Evolutionary conservation across 1,284 basidiomycete genomes (phyloP), one percentile per base, ranked within the genome.

Genomic region (Marasmius fiardii): DNA sequence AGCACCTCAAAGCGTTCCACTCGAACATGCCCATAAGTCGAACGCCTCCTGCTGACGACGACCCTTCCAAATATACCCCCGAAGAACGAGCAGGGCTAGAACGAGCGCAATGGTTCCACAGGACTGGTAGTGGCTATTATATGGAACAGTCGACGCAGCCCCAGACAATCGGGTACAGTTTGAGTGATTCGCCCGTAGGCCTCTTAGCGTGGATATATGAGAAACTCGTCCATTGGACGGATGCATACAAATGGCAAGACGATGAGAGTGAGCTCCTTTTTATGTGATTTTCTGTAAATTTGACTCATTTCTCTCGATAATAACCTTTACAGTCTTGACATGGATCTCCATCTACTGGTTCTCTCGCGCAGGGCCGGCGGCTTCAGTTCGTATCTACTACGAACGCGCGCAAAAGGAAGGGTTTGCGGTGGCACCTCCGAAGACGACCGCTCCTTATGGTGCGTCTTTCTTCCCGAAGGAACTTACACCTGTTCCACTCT

Each of bases 101-200:
- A 21, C 60, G 62, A 7, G 51, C 44, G 2, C 20, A 53, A 21
- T 53, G 56, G 60, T 67, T 68, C 58, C 20, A 23, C 7, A 52
- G 44, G 3, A 55, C 63, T 34, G 72, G 69, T 18, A 51, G 24
- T 2, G 72, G 70, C 2, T 73, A 74, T 50, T 56, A 49, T 24
- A 31, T 26, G 2, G 60, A 67, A 53, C 71, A 73, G 45, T 43
- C 66, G 10, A 74, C 71, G 20, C 60, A 66, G 55, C 74, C 71
- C 2, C 72, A 75, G 56, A 76, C 74, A 2, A 51, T 76, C 10
- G 75, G 74, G 4, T 72, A 79, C n/a, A 43, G 41, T 10, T 61
- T 78, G 10, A 63, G 69, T 0, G 77, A 78, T 58, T 77, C 74
- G 18, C 78, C 76, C 6, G 66, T 70, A 2, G 77, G 75, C 0